phyloP scores from a whole-genome alignment of 768 basidiomycete species.

The Mrakia hoshinonis region DNA sequence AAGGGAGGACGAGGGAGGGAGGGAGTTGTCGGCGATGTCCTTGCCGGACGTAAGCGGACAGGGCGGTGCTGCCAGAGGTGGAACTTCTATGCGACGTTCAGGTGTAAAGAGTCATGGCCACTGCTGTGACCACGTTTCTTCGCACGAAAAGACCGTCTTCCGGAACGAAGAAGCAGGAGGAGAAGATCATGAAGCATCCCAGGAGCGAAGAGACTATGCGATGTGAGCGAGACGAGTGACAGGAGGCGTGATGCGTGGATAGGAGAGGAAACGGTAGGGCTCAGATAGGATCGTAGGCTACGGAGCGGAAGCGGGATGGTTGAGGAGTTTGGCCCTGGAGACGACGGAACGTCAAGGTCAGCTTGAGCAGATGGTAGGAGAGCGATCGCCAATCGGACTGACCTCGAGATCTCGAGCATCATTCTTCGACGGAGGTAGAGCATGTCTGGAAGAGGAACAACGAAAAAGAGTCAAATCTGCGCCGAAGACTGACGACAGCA shows the following conservation, averaged over 20 bases:
- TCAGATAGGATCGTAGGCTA: not conserved
- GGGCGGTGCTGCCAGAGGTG: too few species aligned
- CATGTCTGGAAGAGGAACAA: slow-evolving; percentile 7
- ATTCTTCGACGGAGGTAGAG: slow-evolving; percentile 28
- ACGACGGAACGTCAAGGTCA: not conserved
- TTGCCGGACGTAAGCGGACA: too few species aligned
- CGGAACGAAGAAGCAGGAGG: too few species aligned
- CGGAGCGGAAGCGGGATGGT: slow-evolving; percentile 9
- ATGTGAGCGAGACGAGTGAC: too few species aligned
- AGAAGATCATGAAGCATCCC: too few species aligned
- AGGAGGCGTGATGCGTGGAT: not conserved
- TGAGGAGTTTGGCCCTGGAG: slow-evolving; percentile 9
- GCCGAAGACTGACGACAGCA: not conserved
- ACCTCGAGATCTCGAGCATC: slow-evolving; percentile 30
- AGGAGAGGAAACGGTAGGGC: not conserved
- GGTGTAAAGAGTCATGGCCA: too few species aligned
- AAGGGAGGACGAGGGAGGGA: too few species aligned
- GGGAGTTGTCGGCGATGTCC: too few species aligned
- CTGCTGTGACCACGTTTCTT: too few species aligned
- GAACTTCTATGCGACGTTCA: too few species aligned
- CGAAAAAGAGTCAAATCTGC: not conserved
- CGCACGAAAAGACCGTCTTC: too few species aligned
- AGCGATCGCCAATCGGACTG: not conserved
- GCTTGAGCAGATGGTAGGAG: not conserved
- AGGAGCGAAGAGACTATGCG: too few species aligned